These are phyloP conservation scores for Aspergillus eucalypticola DNA, from an alignment of 2,329 filamentous ascomycete species.

Conservation along the genomic window DNA sequence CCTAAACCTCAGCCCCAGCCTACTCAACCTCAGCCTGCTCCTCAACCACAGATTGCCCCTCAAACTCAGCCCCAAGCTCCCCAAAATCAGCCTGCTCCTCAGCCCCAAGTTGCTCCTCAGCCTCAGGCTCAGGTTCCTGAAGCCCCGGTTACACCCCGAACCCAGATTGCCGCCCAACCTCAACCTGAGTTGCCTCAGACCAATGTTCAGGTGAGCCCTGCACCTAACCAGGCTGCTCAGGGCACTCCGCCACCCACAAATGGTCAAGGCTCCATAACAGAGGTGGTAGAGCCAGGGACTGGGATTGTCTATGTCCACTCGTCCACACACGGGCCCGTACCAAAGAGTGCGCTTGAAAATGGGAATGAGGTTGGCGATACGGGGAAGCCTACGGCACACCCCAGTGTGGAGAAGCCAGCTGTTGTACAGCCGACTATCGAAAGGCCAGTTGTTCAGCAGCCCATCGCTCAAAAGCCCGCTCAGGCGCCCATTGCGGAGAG, in stretches of 20 bases:
- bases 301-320: slow-evolving; percentile 33
- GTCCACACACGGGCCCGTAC: slow-evolving; percentile 35
- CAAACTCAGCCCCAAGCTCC: too few relatives aligned
- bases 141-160: too few relatives aligned
- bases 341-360: slow-evolving; percentile 23
- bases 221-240: neutral
- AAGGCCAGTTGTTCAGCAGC: neutral
- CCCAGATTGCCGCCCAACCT: neutral
- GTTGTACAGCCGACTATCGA: neutral
- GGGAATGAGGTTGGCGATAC: slow-evolving; percentile 6
- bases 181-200: slow-evolving; percentile 1
- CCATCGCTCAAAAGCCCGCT: neutral
- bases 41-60: too few relatives aligned
- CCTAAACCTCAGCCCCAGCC: slow-evolving; percentile 7
- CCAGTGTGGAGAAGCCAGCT: neutral
- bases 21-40: neutral
- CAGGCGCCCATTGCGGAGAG: neutral
- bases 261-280: neutral
- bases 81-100: too few relatives aligned
- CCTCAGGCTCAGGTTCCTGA: too few relatives aligned
- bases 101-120: too few relatives aligned
- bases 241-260: neutral
- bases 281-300: slow-evolving; percentile 16
- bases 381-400: neutral
- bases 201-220: slow-evolving; percentile 2